Percentiles rank a stretch among this genome's conserved stretches.
Evolutionary conservation across 139 green algal genomes (phyloP).

Genomic region (Asterochloris sp.): DNA sequence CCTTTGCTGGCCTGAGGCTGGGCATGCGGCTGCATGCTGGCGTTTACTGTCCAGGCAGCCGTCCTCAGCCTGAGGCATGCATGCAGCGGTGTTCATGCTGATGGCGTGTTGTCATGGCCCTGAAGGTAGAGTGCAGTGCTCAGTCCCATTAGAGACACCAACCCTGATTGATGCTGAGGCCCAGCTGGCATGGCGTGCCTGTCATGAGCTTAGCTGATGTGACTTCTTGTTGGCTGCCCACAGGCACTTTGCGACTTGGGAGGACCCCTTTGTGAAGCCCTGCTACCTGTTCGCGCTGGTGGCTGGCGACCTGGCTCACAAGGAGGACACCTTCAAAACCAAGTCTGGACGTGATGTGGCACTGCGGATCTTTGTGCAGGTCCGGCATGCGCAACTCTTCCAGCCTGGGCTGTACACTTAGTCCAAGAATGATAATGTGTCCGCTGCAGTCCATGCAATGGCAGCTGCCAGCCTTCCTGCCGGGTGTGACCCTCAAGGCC

Average conservation of each 20-base stretch:
- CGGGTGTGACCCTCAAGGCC: too few relatives aligned
- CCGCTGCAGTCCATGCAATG: too few relatives aligned
- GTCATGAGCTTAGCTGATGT: too few relatives aligned
- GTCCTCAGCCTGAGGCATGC: background rate
- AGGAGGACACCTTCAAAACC: conserved; percentile 86
- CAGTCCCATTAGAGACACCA: too few relatives aligned
- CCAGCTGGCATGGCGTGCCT: too few relatives aligned
- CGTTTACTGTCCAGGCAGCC: background rate
- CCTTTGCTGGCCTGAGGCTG: too few relatives aligned
- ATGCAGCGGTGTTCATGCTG: too few relatives aligned
- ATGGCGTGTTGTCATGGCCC: too few relatives aligned
- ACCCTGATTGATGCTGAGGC: too few relatives aligned
- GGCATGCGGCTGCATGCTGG: background rate
- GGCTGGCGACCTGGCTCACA: conserved; percentile 80
- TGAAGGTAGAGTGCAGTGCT: too few relatives aligned
- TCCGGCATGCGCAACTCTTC: background rate
- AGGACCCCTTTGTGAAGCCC: conserved; percentile 95
- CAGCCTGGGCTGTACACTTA: background rate
- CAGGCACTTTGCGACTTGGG: conserved; percentile 74
- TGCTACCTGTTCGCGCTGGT: conserved; percentile 99
- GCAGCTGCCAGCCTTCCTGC: too few relatives aligned
- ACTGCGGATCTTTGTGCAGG: conserved; percentile 85
- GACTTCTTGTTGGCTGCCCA: background rate
- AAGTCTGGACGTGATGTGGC: conserved; percentile 50
- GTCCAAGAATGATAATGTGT: background rate